Evolutionary conservation across 257 asterid species (phyloP).

Genomic region (Euphrasia confusa): DNA sequence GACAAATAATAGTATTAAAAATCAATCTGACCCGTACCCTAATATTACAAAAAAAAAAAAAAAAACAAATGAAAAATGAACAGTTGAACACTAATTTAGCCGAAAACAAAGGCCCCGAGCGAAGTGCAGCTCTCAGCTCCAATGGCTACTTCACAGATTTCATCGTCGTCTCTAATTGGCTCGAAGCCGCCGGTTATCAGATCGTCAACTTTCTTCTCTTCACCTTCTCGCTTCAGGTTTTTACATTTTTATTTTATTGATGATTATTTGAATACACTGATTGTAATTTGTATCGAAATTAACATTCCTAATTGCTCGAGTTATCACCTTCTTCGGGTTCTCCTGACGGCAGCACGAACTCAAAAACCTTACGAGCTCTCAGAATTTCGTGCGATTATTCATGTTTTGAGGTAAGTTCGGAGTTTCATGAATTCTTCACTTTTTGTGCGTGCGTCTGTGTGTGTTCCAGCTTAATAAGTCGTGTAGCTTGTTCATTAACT

Average conservation of each 20-base stretch:
- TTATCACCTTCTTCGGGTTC: slow-evolving; percentile 4
- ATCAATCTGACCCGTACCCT: no score
- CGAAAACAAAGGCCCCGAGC: no score
- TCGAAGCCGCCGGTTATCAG: slow-evolving; percentile 23
- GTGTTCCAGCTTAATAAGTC: no score
- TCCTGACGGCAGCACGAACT: slow-evolving; percentile 26
- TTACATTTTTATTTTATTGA: slow-evolving; percentile 9
- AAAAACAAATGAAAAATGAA: no score
- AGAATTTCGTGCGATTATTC: slow-evolving; percentile 59
- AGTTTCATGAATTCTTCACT: slow-evolving; percentile 11
- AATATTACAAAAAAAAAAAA: no score
- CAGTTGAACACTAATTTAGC: no score
- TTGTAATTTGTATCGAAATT: slow-evolving; percentile 3
- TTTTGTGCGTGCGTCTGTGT: not conserved
- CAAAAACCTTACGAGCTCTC: slow-evolving; percentile 27
- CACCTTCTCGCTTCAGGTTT: slow-evolving; percentile 33
- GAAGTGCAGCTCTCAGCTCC: slow-evolving; percentile 8
- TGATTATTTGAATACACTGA: slow-evolving; percentile 14
- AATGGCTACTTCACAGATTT: slow-evolving; percentile 32
- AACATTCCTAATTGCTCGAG: slow-evolving; percentile 2
- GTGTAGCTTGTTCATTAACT: no score
- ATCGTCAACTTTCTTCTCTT: slow-evolving; percentile 13
- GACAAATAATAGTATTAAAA: no score
- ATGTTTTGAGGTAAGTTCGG: slow-evolving; percentile 53
- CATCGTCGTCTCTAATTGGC: slow-evolving; percentile 27